These are phyloP conservation scores for Aspergillus alliaceus DNA, from an alignment of 2,329 filamentous ascomycete genomes.

Conservation along the genomic window DNA sequence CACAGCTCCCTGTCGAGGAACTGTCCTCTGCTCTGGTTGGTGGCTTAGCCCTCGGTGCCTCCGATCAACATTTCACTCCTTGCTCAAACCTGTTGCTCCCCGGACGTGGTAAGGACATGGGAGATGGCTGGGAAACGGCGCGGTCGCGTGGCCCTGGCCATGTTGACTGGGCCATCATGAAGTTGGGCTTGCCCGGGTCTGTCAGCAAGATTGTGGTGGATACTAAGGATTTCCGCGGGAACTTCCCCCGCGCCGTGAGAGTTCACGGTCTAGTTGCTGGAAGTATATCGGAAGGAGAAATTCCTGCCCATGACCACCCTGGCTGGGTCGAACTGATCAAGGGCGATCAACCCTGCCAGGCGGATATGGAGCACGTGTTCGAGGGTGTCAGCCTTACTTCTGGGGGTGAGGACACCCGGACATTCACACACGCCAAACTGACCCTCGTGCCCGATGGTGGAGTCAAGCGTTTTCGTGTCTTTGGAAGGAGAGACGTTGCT, in stretches of 20 bases:
- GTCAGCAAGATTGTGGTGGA: slow-evolving; percentile 43
- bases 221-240: slow-evolving; percentile 48
- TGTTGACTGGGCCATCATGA: slow-evolving; percentile 44
- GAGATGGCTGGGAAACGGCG: slow-evolving; percentile 47
- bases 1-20: slow-evolving; percentile 32
- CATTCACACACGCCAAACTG: slow-evolving; percentile 82
- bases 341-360: slow-evolving; percentile 38
- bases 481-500: slow-evolving; percentile 56
- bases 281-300: slow-evolving; percentile 16
- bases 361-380: slow-evolving; percentile 44
- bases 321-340: slow-evolving; percentile 39
- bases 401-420: slow-evolving; percentile 64
- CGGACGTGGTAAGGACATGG: slow-evolving; percentile 46
- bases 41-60: slow-evolving; percentile 40
- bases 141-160: slow-evolving; percentile 40
- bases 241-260: slow-evolving; percentile 42
- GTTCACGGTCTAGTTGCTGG: slow-evolving; percentile 36
- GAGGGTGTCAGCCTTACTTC: slow-evolving; percentile 51
- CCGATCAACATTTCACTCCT: slow-evolving; percentile 44
- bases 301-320: slow-evolving; percentile 34
- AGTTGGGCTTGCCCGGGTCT: slow-evolving; percentile 39
- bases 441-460: slow-evolving; percentile 92
- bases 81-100: slow-evolving; percentile 42
- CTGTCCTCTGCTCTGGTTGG: slow-evolving; percentile 43
- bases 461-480: slow-evolving; percentile 80